Evolutionary conservation across 371 early-diverging fungal species (phyloP), one percentile per base, ranked within the genome.

Genomic region (Mucor mucedo): DNA sequence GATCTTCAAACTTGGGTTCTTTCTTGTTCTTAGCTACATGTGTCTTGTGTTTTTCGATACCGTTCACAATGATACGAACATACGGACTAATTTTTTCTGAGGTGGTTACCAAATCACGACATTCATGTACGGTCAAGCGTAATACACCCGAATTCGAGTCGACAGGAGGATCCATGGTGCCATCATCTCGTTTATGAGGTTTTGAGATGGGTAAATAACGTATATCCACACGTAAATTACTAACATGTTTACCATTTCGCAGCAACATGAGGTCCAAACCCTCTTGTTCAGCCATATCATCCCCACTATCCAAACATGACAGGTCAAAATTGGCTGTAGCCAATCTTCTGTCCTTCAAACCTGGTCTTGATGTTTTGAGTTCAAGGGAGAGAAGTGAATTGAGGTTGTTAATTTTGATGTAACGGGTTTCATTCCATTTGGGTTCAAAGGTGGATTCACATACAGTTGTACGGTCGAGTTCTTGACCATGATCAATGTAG

Each of bases 401-500:
- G n/a, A 86, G 71, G 60, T 83, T 85, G 54, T 83, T 83, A 21
- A 87, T 60, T 58, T 88, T 66, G 48, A 89, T 70, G 42, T 83
- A 79, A 59, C 77, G 70, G 3, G 85, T 87, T 60, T 88, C 83
- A 56, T 84, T 79, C 88, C 87, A 89, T 30, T 76, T 70, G 33
- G 89, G 88, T 50, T 80, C 71, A 42, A 78, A 66, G 4, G 89
- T 88, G 58, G 89, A 82, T 41, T 87, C 77, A 40, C 78, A 71
- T 11, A 82, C 81, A 10, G 75, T 82, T n/a, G 92, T 89, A 14
- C 84, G 78, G 13, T 82, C 86, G 5, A 91, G 75, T 55, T 89
- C 92, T 13, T 89, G 90, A 5, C 89, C 85, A 63, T 92, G 91
- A 38, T 90, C 89, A 13, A 95, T 75, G 39, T 83, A 86, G 54